Base-by-base conservation (phyloP, 345 rosid species). In the Eucalyptus regnans region DNA sequence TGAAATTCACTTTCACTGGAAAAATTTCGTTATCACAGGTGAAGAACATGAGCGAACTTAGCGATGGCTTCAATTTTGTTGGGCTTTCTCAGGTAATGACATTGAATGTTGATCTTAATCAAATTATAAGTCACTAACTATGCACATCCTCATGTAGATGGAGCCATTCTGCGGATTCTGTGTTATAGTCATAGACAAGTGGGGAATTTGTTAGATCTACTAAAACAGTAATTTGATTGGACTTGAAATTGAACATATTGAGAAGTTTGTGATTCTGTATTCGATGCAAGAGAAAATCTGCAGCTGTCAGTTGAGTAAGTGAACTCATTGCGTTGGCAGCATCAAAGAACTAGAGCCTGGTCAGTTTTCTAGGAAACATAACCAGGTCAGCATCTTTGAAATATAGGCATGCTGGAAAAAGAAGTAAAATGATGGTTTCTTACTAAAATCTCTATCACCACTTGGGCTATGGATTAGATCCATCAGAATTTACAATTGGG, bases 1-100 rank as follows among this genome's bases (percentile, higher is more conserved):
- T 46, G 14, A 58, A 50, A 54, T 50, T 86, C 83, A 51, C 71
- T 54, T 62, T 80, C 43, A 17, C 62, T 51, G 50, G 50, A 41
- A 58, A 79, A 86, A 37, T 44, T 50, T 66, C n/a, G 1, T 4
- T 5, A 20, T 87, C 33, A 87, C 88, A 89, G 90, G 88, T 89
- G 89, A 97, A 95, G 91, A 93, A 87, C 87, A 94, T 96, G 94
- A 93, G 93, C 86, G 96, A 95, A 92, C 97, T 97, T 60, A 92
- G 91, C 49, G 87, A 92, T 27, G 96, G 99, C 89, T 97, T 94
- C 93, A 96, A 94, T 91, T 91, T 97, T 12, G 95, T 97, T 51
- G 98, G 98, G 91, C 97, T 96, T 88, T 97, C 99, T 94, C 99
- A 95, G 97, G 96, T 95, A 88, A 88, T 89, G 71, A 13, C 41